phyloP scores from a whole-genome alignment of 345 rosid species.

The Noccaea caerulescens region DNA sequence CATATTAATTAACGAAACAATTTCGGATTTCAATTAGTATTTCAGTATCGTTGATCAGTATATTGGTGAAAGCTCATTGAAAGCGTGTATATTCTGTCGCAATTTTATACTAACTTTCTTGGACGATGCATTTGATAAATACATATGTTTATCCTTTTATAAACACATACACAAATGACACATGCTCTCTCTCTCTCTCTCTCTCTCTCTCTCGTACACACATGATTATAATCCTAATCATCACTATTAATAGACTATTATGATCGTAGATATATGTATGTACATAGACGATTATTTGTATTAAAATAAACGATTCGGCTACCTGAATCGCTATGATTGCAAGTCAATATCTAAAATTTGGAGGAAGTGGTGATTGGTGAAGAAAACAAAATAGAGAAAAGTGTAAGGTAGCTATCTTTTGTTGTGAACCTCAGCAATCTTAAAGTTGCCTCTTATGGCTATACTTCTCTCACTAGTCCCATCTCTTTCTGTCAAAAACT shows the following conservation, averaged over 20 bases:
- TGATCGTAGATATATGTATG: neutral
- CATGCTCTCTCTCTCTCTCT: too few relatives aligned
- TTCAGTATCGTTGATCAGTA: neutral
- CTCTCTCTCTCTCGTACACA: too few relatives aligned
- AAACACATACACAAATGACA: too few relatives aligned
- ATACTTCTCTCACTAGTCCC: slow-evolving; percentile 44
- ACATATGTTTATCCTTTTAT: too few relatives aligned
- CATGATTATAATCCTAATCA: too few relatives aligned
- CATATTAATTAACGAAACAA: neutral
- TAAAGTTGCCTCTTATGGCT: slow-evolving; percentile 54
- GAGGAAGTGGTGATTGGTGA: slow-evolving; percentile 15
- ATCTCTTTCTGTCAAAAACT: slow-evolving; percentile 34
- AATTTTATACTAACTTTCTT: too few relatives aligned
- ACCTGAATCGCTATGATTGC: slow-evolving; percentile 3
- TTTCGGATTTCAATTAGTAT: neutral
- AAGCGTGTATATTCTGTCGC: neutral
- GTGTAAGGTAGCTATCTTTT: slow-evolving; percentile 53
- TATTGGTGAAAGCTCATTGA: neutral
- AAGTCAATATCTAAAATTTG: slow-evolving; percentile 34
- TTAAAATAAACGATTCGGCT: too few relatives aligned
- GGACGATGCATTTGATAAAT: too few relatives aligned
- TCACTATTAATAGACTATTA: neutral
- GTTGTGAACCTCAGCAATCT: slow-evolving; percentile 51
- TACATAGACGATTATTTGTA: too few relatives aligned
- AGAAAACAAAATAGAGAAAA: slow-evolving; percentile 24